A percentile compares a stretch with the other conserved stretches of the same genome.
Evolutionary conservation across 73 alveolate species (phyloP).

Genomic region (Paramecium sexaurelia): DNA sequence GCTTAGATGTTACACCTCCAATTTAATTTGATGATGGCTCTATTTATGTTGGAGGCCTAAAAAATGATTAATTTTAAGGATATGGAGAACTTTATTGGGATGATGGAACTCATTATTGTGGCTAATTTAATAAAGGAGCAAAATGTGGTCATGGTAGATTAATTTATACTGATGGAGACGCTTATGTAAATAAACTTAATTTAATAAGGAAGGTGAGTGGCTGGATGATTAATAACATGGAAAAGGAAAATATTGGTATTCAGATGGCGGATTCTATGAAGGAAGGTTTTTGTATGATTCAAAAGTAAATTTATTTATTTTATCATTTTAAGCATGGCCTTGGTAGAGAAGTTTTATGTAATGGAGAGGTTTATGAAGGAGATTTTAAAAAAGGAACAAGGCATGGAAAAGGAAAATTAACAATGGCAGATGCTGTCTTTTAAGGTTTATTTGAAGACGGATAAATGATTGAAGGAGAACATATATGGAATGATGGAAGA

Average conservation of each 20-base stretch:
- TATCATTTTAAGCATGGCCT: background rate
- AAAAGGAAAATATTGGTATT: conserved; percentile 26
- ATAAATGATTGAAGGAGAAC: conserved; percentile 64
- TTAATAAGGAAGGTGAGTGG: conserved; percentile 46
- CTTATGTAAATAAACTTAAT: background rate
- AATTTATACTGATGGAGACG: background rate
- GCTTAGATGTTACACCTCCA: conserved; percentile 17
- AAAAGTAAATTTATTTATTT: background rate
- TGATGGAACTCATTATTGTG: conserved; percentile 77
- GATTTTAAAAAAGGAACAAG: conserved; percentile 73
- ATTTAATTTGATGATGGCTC: background rate
- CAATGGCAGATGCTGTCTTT: conserved; percentile 77
- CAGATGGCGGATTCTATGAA: background rate
- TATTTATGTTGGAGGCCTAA: background rate
- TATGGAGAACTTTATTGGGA: conserved; percentile 71
- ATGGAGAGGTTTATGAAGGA: conserved; percentile 73
- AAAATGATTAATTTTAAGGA: conserved; percentile 57
- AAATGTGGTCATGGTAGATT: background rate
- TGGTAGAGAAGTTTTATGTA: background rate
- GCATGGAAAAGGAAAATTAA: conserved; percentile 82
- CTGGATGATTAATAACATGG: conserved; percentile 6
- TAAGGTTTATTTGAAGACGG: conserved; percentile 78
- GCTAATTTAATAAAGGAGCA: conserved; percentile 49
- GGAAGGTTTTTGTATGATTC: background rate
- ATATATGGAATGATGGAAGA: conserved; percentile 58